A percentile compares a stretch with the other conserved stretches of the same genome.
phyloP scores from a whole-genome alignment of 1,284 basidiomycete species.

The Microbotryum lychnidis-dioicae region DNA sequence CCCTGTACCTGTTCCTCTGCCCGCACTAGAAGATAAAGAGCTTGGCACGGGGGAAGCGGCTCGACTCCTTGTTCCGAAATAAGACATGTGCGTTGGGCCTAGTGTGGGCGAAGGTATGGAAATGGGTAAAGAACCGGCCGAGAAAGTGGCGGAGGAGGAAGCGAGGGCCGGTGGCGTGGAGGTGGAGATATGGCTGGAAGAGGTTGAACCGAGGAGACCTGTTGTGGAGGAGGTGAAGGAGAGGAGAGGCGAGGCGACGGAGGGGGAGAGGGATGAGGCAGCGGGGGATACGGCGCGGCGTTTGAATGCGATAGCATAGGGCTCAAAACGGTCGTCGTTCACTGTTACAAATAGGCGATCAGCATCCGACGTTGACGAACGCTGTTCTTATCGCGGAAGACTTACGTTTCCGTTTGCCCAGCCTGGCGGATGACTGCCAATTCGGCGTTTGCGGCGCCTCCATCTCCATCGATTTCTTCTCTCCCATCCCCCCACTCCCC shows the following conservation, averaged over 20 bases:
- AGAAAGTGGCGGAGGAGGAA: not conserved
- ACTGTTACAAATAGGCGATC: slow-evolving; percentile 2
- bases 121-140: slow-evolving; percentile 10
- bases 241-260: not conserved
- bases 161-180: not conserved
- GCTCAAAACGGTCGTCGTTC: slow-evolving; percentile 29
- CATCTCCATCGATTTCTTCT: slow-evolving; percentile 13
- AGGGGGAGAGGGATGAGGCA: slow-evolving; percentile 19
- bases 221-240: not conserved
- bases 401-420: slow-evolving; percentile 29
- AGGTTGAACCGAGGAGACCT: no score
- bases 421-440: slow-evolving; percentile 5
- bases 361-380: not conserved
- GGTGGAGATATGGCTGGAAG: not conserved
- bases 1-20: not conserved
- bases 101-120: slow-evolving; percentile 20
- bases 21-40: slow-evolving; percentile 1
- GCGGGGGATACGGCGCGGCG: slow-evolving; percentile 30
- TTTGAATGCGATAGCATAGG: slow-evolving; percentile 28
- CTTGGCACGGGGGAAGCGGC: not conserved
- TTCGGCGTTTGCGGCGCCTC: slow-evolving; percentile 24
- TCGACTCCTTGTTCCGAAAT: not conserved
- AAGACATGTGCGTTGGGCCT: slow-evolving; percentile 2
- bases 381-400: not conserved
- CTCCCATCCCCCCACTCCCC: slow-evolving; percentile 1